Evolutionary conservation across 1,139 yeast species (phyloP).

Genomic region (Sugiyamaella japonica): DNA sequence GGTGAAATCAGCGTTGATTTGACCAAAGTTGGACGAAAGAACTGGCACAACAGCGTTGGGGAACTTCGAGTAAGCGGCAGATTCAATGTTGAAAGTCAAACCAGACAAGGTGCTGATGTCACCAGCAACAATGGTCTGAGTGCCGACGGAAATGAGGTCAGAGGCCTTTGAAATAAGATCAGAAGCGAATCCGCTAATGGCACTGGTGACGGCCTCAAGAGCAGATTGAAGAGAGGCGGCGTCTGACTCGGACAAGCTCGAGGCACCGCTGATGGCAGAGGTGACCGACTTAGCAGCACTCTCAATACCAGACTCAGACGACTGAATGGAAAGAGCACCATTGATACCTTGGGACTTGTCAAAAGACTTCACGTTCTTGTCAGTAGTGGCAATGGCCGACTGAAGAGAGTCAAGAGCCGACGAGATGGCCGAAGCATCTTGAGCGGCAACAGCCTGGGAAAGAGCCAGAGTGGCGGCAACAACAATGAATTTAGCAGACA

Average conservation of each 20-base stretch:
- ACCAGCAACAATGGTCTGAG: slow-evolving; percentile 26
- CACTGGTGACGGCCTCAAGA: slow-evolving; percentile 17
- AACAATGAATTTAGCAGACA: slow-evolving; percentile 13
- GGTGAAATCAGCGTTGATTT: slow-evolving; percentile 23
- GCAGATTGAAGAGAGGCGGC: slow-evolving; percentile 13
- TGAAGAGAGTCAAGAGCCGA: slow-evolving; percentile 21
- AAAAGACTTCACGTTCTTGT: slow-evolving; percentile 23
- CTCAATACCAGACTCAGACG: slow-evolving; percentile 13
- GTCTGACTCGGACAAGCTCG: slow-evolving; percentile 16
- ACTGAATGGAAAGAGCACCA: slow-evolving; percentile 27
- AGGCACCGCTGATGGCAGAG: slow-evolving; percentile 11
- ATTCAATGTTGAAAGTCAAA: slow-evolving; percentile 20
- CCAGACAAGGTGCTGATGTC: slow-evolving; percentile 23
- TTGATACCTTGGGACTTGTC: slow-evolving; percentile 21
- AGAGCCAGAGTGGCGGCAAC: slow-evolving; percentile 17
- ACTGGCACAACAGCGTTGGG: slow-evolving; percentile 19
- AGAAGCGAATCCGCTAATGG: slow-evolving; percentile 23
- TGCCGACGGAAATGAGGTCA: slow-evolving; percentile 27
- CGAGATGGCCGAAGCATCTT: slow-evolving; percentile 20
- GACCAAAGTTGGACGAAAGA: slow-evolving; percentile 18
- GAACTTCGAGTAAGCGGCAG: slow-evolving; percentile 20
- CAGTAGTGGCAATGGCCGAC: slow-evolving; percentile 22
- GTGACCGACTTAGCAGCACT: slow-evolving; percentile 17
- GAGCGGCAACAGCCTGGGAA: slow-evolving; percentile 16
- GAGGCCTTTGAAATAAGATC: slow-evolving; percentile 28